Evolutionary conservation across 768 basidiomycete genomes (phyloP).

Genomic region (Candolleomyces efflorescens): DNA sequence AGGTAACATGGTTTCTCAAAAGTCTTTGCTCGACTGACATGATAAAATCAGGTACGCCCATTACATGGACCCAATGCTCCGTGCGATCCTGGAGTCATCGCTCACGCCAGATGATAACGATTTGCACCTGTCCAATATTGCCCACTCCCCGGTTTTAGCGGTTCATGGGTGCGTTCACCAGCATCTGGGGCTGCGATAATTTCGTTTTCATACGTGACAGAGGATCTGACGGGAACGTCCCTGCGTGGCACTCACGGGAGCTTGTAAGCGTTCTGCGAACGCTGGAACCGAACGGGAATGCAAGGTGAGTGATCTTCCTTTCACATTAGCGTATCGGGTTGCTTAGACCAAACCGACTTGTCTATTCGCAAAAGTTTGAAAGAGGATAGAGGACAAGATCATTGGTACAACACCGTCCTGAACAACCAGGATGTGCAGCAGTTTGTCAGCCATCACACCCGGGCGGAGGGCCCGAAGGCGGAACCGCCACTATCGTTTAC

Average conservation of each 20-base stretch:
- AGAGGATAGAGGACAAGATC: conserved; percentile 59
- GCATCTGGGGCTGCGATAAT: not conserved
- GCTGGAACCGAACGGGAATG: conserved; percentile 49
- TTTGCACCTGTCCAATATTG: conserved; percentile 75
- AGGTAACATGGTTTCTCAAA: conserved; percentile 29
- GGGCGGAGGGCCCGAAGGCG: not conserved
- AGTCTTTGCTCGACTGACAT: not conserved
- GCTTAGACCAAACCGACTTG: not conserved
- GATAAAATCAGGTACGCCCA: conserved; percentile 51
- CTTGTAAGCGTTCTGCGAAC: conserved; percentile 53
- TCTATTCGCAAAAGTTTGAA: conserved; percentile 25
- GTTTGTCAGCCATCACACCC: conserved; percentile 44
- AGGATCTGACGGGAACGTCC: conserved; percentile 82
- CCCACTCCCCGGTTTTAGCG: conserved; percentile 62
- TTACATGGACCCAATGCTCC: conserved; percentile 71
- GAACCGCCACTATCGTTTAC: conserved; percentile 44
- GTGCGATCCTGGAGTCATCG: conserved; percentile 68
- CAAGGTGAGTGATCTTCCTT: conserved; percentile 43
- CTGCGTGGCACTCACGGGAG: conserved; percentile 79
- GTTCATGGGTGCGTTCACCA: conserved; percentile 62
- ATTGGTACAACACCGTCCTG: conserved; percentile 69
- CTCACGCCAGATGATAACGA: conserved; percentile 87
- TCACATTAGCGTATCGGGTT: too few species aligned
- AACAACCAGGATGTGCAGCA: conserved; percentile 46
- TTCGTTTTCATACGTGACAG: conserved; percentile 28